A percentile compares a stretch with the other conserved stretches of the same genome.
Conservation (phyloP, 805 yeast species). For the Dipodascus albidus region DNA sequence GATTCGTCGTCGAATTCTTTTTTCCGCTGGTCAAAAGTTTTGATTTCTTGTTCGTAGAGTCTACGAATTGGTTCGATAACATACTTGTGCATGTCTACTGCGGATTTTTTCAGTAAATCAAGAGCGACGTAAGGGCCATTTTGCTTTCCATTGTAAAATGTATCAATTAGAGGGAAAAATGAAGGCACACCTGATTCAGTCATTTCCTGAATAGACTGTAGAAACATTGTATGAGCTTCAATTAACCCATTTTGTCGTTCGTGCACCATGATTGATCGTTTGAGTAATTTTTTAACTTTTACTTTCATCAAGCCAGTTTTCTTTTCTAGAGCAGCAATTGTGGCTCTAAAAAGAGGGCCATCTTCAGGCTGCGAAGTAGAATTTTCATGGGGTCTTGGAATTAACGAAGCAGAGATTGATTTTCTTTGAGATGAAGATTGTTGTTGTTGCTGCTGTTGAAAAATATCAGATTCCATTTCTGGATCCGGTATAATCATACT, state of each 20-base stretch:
- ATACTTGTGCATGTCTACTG: conserved; percentile 21
- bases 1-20: conserved; percentile 35
- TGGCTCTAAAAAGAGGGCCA: conserved; percentile 34
- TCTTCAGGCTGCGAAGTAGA: conserved; percentile 29
- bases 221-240: conserved; percentile 26
- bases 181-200: conserved; percentile 24
- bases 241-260: conserved; percentile 24
- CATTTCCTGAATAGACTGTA: conserved; percentile 21
- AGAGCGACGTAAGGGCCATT: conserved; percentile 11
- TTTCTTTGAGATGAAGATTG: conserved; percentile 8
- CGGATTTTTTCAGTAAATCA: conserved; percentile 11
- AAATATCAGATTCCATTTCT: background rate
- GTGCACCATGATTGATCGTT: conserved; percentile 23
- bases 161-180: conserved; percentile 22
- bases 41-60: conserved; percentile 31
- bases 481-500: background rate
- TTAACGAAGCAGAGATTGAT: conserved; percentile 4
- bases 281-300: conserved; percentile 26
- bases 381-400: conserved; percentile 21
- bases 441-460: conserved; percentile 2
- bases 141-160: conserved; percentile 20
- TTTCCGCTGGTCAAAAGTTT: conserved; percentile 28
- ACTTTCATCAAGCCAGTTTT: conserved; percentile 24
- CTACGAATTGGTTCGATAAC: conserved; percentile 29
- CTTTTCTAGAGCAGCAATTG: conserved; percentile 29